These are phyloP conservation scores for Apophysomyces ossiformis DNA, from an alignment of 371 early-diverging fungal genomes.

Conservation along the genomic window DNA sequence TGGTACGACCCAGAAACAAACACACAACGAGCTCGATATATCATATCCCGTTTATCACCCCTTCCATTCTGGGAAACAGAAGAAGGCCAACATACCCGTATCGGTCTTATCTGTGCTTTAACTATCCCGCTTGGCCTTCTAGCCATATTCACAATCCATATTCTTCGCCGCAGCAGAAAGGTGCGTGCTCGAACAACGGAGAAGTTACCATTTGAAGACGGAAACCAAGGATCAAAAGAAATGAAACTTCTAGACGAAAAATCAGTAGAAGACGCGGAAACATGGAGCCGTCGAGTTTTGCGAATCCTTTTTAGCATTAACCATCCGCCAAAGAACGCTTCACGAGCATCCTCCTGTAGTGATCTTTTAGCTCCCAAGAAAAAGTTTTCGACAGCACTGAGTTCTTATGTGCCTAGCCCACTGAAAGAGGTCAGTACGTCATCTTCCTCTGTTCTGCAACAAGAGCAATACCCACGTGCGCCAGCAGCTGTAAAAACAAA, in stretches of 20 bases:
- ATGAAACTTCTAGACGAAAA: slow-evolving; percentile 2
- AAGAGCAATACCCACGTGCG: background rate
- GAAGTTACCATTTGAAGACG: background rate
- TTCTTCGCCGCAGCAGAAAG: background rate
- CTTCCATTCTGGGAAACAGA: background rate
- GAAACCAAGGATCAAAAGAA: background rate
- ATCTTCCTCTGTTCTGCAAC: background rate
- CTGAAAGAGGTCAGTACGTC: background rate
- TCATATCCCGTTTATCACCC: background rate
- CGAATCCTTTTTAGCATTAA: background rate
- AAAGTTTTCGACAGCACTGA: background rate
- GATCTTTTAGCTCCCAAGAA: background rate
- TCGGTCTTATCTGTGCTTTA: background rate
- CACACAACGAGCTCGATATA: background rate
- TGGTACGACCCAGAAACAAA: background rate
- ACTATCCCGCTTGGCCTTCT: background rate
- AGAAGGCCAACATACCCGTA: background rate
- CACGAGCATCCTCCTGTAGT: slow-evolving; percentile 3
- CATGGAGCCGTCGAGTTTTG: slow-evolving; percentile 3
- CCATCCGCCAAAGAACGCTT: background rate
- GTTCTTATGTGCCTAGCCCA: background rate
- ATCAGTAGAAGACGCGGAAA: slow-evolving; percentile 9
- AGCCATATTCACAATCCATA: background rate
- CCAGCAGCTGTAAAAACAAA: background rate
- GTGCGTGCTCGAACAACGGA: background rate